Base-by-base conservation (phyloP, 2,329 filamentous ascomycete species). In the Colletotrichum brevisporum region DNA sequence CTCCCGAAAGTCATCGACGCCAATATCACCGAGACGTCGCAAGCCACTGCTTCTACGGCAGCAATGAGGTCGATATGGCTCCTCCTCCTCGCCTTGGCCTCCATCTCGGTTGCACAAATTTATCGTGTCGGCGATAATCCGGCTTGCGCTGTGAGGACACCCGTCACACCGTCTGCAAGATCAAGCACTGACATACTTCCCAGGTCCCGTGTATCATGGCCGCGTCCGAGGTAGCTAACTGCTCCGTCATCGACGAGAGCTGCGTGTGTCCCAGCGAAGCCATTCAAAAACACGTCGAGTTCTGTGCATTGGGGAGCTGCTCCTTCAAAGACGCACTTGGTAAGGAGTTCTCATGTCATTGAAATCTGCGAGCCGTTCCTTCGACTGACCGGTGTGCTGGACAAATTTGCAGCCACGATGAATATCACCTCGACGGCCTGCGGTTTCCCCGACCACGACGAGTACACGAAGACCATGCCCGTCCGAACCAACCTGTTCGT, bases 371-470 rank as follows among this genome's bases (percentile, higher is more conserved):
- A 26, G 31, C n/a, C 2, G 1, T 48, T 5, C 18, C 16, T n/a
- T 21, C 21, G 10, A 6, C n/a, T 5, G n/a, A 9, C 4, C n/a
- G n/a, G n/a, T n/a, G n/a, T n/a, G n/a, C n/a, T n/a, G n/a, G n/a
- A n/a, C n/a, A n/a, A n/a, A n/a, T n/a, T n/a, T n/a, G n/a, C n/a
- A n/a, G n/a, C n/a, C n/a, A 54, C 50, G 24, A 62, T 66, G 9
- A 69, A 69, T 2, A 66, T 66, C 4, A 61, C 67, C 2, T 61
- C 55, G 67, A 47, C 50, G 6, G 67, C 62, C 9, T 69, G 67
- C 6, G 18, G 47, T 2, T 69, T 66, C 9, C 62, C 67, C 1
- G 18, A 55, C 1, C 43, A 47, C 21, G 24, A 55, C 2, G 55
- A 59, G 10, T 43, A 9, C 1, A 16, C 15, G 2, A 13, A 18